These are phyloP conservation scores for Fraxinus dipetala DNA, from an alignment of 305 asterid species.

Conservation along the genomic window DNA sequence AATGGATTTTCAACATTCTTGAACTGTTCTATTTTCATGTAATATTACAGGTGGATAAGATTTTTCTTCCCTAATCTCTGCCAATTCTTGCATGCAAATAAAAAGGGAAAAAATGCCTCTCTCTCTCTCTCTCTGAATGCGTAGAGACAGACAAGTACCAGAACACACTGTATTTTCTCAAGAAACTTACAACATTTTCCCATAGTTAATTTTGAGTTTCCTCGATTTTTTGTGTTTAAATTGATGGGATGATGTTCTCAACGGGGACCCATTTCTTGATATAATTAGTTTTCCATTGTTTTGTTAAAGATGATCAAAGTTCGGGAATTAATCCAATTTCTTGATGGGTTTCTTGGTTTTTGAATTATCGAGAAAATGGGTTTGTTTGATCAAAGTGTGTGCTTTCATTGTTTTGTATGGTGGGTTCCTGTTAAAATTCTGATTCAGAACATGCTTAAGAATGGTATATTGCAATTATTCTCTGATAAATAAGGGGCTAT, in stretches of 20 bases:
- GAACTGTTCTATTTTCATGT: neutral
- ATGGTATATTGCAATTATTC: neutral
- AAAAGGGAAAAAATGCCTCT: neutral
- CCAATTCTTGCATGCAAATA: conserved; percentile 1
- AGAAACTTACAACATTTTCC: neutral
- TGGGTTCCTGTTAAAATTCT: neutral
- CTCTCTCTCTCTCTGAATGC: neutral
- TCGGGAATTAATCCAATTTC: neutral
- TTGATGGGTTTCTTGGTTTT: neutral
- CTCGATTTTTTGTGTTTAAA: neutral
- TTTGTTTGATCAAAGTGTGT: conserved; percentile 11
- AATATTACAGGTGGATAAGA: conserved; percentile 27
- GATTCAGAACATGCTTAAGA: neutral
- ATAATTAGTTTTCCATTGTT: neutral
- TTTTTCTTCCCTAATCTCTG: conserved; percentile 1
- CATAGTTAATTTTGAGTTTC: neutral
- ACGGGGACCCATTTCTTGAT: conserved; percentile 5
- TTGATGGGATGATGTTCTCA: neutral
- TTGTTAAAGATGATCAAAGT: neutral
- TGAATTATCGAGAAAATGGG: neutral
- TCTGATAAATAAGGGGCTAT: too few species aligned
- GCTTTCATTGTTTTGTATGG: neutral
- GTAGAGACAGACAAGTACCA: conserved; percentile 16
- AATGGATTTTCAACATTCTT: neutral
- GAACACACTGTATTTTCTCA: neutral